phyloP scores from a whole-genome alignment of 2,329 filamentous ascomycete genomes.

The Diaporthe australafricana region DNA sequence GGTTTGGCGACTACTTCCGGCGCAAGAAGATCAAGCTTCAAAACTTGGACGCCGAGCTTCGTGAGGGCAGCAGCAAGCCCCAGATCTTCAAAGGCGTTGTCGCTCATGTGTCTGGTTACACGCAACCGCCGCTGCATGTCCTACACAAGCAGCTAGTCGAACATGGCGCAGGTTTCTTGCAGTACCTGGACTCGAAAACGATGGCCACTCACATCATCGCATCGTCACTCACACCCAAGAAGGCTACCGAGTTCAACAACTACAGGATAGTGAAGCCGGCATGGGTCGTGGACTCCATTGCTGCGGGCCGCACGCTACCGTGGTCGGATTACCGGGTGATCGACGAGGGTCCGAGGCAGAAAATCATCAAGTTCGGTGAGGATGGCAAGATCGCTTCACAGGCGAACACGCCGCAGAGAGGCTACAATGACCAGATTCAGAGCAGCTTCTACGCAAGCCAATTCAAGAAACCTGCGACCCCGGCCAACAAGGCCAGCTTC shows the following conservation, averaged over 20 bases:
- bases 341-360: slow-evolving; percentile 86
- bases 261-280: slow-evolving; percentile 95
- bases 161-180: slow-evolving; percentile 93
- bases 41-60: slow-evolving; percentile 87
- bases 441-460: slow-evolving; percentile 86
- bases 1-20: slow-evolving; percentile 91
- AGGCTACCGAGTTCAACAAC: slow-evolving; percentile 85
- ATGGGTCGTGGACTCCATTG: slow-evolving; percentile 92
- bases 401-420: slow-evolving; percentile 65
- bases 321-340: slow-evolving; percentile 89
- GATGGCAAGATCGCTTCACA: slow-evolving; percentile 76
- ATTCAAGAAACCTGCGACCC: slow-evolving; percentile 58
- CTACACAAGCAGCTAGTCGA: slow-evolving; percentile 89
- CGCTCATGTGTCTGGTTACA: slow-evolving; percentile 94
- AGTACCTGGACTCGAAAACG: slow-evolving; percentile 95
- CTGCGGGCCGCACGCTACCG: slow-evolving; percentile 82
- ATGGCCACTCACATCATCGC: slow-evolving; percentile 96
- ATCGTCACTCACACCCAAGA: slow-evolving; percentile 90
- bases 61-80: slow-evolving; percentile 78
- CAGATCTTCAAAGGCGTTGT: slow-evolving; percentile 92
- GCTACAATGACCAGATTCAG: slow-evolving; percentile 85
- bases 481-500: slow-evolving; percentile 40
- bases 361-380: slow-evolving; percentile 71
- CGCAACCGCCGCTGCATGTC: slow-evolving; percentile 84
- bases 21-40: slow-evolving; percentile 98